Evolutionary conservation across 805 yeast species (phyloP), one percentile per base, ranked within the genome.

Genomic region (Sporopachydermia quercuum): DNA sequence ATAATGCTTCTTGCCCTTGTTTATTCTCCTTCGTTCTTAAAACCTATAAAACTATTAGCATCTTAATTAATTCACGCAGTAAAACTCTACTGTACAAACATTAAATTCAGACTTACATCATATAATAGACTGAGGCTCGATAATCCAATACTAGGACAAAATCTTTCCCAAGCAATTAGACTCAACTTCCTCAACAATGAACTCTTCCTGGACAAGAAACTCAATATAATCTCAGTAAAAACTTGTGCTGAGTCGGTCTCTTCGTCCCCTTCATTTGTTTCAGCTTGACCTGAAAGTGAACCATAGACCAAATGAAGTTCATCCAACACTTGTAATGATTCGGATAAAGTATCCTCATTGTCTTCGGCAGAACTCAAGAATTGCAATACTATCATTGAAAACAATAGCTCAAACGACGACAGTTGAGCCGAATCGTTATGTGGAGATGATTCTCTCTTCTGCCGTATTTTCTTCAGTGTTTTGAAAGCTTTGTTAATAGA

Each of bases 361-460:
- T 23, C 30, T n/a, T 23, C 30, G 30, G 30, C 30, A 8, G 30
- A 8, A n/a, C 13, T 8, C 13, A 23, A 86, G 23, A 87, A 64
- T 54, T 85, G 94, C 11, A 89, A 53, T 16, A 86, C 57, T 3
- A 78, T 78, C 70, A 82, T 73, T 0, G 95, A 78, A 42, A 82
- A 71, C 36, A 89, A 61, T 30, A 83, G 60, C 55, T 85, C 93
- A 51, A 89, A 78, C 35, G 85, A 79, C 42, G 62, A 61, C 45
- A 77, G 53, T 47, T 73, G 70, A 42, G 65, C 57, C 30, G 52
- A 44, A 42, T 59, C 54, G 36, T 43, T 58, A 35, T 58, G 63
- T 3, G 58, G 52, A 18, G 62, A 53, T 3, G 64, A 49, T 23
- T 45, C 52, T 39, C 64, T 55, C 42, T 60, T 54, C 17, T 58